Evolutionary conservation across 2,329 filamentous ascomycete genomes (phyloP), one percentile per base, ranked within the genome.

Genomic region (Camillea tinctor): DNA sequence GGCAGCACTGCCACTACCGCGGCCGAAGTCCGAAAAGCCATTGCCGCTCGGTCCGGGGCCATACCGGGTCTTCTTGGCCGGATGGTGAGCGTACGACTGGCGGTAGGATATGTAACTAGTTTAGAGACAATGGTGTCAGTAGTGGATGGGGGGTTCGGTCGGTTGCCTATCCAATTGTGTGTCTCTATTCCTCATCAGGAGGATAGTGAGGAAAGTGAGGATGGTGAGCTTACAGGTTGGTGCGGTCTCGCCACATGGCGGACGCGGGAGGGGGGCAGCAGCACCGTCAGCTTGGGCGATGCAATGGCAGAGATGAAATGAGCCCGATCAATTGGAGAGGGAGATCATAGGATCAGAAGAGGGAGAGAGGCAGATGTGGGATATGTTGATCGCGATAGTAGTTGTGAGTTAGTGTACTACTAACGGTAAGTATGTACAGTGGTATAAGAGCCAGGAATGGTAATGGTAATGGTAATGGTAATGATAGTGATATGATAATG

Each of bases 241-340:
- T 99, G 79, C 95, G 90, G 84, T 99, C 95, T 82, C 95, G 92
- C 93, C 93, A 99, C 92, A 97, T 96, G 81, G 85, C 89, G 87
- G 83, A 84, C 81, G 80, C 79, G 73, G 64, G 63, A 64, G 55
- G 65, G 63, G 66, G 64, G 64, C 62, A 58, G 65, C 56, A 56
- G 59, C 62, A 66, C 67, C 66, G 62, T 70, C 68, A 69, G 63
- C 50, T 68, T 66, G 62, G 52, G 61, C 61, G 56, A 55, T 60
- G 36, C 55, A 53, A 54, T 55, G 52, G n/a, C 20, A n/a, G 57
- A 44, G 24, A 17, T n/a, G 24, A 54, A 56, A 24, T 58, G 22
- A 59, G 60, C 58, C 56, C 50, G 59, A 30, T 48, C 56, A 63
- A 60, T 60, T 55, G 56, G 51, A 4, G 26, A 30, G 26, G 26